These are phyloP conservation scores for Trichoderma orchidacearum DNA, from an alignment of 495 filamentous ascomycete species.

Conservation along the genomic window DNA sequence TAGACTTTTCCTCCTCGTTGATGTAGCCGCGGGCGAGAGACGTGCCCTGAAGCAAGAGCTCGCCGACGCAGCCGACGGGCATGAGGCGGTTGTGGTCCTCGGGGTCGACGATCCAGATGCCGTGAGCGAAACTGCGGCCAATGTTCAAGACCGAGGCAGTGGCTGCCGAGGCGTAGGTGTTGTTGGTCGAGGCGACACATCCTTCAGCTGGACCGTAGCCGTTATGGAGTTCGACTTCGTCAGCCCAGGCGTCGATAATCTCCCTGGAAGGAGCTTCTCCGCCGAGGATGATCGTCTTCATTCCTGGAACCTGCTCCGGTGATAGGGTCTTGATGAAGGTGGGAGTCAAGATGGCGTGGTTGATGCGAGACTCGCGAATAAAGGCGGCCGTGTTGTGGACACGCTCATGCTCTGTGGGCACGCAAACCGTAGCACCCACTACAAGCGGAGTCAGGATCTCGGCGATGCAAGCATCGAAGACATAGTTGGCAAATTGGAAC, in stretches of 20 bases:
- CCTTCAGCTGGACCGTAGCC: constrained; percentile 31
- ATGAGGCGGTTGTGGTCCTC: constrained; percentile 40
- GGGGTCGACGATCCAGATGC: constrained; percentile 44
- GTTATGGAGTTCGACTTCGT: constrained; percentile 8
- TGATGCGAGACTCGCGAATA: constrained; percentile 26
- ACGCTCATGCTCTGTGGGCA: constrained; percentile 11
- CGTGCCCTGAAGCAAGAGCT: constrained; percentile 60
- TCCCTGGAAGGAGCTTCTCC: constrained; percentile 13
- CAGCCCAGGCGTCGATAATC: constrained; percentile 8
- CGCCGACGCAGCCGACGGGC: constrained; percentile 56
- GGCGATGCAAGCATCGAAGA: constrained; percentile 39
- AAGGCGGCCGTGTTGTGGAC: constrained; percentile 6
- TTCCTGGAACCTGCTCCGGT: constrained; percentile 21
- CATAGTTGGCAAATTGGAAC: constrained; percentile 43
- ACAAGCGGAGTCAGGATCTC: constrained; percentile 41
- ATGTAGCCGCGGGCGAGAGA: constrained; percentile 23
- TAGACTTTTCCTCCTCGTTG: constrained; percentile 15
- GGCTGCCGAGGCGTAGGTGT: background rate
- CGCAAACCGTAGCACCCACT: constrained; percentile 20
- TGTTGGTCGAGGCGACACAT: constrained; percentile 12
- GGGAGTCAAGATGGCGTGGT: constrained; percentile 38
- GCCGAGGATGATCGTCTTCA: constrained; percentile 22
- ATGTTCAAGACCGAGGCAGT: constrained; percentile 8
- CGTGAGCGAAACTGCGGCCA: constrained; percentile 7
- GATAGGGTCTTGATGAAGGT: constrained; percentile 28